Conservation (phyloP, 2,329 filamentous ascomycete species). For the Talaromyces atroroseus region DNA sequence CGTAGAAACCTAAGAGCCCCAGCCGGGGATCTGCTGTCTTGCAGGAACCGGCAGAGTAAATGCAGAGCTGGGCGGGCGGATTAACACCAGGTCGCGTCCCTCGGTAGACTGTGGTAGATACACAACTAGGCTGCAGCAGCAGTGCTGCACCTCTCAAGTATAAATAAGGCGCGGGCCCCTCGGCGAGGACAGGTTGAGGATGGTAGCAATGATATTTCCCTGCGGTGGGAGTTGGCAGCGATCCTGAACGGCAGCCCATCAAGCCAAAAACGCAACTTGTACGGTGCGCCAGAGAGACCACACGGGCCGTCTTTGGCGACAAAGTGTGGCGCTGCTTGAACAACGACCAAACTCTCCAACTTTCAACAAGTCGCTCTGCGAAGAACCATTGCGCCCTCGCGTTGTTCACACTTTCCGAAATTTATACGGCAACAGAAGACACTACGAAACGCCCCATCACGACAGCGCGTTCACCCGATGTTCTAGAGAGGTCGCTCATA, state of each 20-base stretch:
- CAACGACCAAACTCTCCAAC: neutral
- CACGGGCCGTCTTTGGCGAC: neutral
- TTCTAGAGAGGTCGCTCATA: neutral
- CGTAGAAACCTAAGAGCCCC: neutral
- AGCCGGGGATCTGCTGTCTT: neutral
- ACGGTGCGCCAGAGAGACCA: constrained; percentile 11
- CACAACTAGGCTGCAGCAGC: neutral
- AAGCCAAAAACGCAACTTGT: neutral
- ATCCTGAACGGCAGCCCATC: neutral
- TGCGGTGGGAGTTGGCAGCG: neutral
- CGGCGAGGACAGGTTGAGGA: neutral
- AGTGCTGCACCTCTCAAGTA: neutral
- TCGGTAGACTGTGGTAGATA: neutral
- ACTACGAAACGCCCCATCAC: neutral
- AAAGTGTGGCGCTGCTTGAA: constrained; percentile 1
- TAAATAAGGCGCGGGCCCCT: neutral
- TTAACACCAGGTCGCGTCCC: neutral
- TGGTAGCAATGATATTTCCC: neutral
- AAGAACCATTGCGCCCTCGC: neutral
- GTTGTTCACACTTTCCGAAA: neutral
- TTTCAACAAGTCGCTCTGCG: neutral
- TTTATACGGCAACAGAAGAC: neutral
- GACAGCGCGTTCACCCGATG: neutral
- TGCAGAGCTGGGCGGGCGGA: neutral
- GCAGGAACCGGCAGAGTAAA: neutral